A percentile compares a stretch with the other conserved stretches of the same genome.
phyloP scores from a whole-genome alignment of 495 filamentous ascomycete genomes.

The Neurospora sp. region DNA sequence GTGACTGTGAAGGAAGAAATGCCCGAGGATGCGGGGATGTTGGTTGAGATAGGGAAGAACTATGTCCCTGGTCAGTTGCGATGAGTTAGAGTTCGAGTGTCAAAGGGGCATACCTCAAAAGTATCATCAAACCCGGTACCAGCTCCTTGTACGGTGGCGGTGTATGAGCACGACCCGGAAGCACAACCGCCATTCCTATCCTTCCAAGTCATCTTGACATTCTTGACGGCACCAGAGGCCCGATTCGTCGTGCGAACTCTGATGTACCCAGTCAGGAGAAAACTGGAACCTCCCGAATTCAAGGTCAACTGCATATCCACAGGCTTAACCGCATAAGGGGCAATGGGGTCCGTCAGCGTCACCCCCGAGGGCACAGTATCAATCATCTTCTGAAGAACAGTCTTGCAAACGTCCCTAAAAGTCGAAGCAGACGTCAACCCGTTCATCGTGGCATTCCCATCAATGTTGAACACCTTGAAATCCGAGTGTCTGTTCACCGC shows the following conservation, averaged over 20 bases:
- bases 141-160: conserved; percentile 34
- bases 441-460: conserved; percentile 45
- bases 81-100: not conserved
- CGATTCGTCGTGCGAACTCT: conserved; percentile 33
- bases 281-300: conserved; percentile 23
- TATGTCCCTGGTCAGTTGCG: conserved; percentile 9
- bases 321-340: conserved; percentile 51
- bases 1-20: conserved; percentile 39
- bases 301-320: conserved; percentile 38
- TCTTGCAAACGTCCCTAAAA: conserved; percentile 38
- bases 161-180: conserved; percentile 37
- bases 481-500: conserved; percentile 39
- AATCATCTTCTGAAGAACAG: conserved; percentile 49
- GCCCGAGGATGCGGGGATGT: conserved; percentile 27
- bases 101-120: conserved; percentile 34
- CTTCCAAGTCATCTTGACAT: conserved; percentile 71
- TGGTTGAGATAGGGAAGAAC: conserved; percentile 36
- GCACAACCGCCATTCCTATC: conserved; percentile 93
- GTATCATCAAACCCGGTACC: conserved; percentile 48
- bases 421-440: conserved; percentile 32
- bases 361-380: conserved; percentile 46
- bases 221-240: conserved; percentile 21
- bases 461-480: conserved; percentile 45
- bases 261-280: conserved; percentile 33
- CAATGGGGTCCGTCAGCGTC: conserved; percentile 40